Evolutionary conservation across 208 protist species (phyloP).

Genomic region (Leishmania braziliensis): DNA sequence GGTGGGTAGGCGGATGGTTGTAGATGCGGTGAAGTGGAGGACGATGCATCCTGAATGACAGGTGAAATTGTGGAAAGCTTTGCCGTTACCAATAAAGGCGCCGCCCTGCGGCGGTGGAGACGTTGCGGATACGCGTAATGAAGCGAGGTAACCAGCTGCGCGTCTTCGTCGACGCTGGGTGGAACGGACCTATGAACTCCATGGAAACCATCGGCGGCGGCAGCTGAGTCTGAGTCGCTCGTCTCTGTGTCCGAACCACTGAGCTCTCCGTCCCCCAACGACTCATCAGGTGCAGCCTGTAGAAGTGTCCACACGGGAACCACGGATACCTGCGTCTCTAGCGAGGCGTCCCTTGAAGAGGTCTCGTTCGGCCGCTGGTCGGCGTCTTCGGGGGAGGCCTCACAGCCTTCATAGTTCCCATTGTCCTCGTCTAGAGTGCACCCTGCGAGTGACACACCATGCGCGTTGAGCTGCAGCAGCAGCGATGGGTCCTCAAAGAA

Average conservation of each 20-base stretch:
- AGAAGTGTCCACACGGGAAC: conserved; percentile 27
- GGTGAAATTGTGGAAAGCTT: neutral
- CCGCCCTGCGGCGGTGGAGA: neutral
- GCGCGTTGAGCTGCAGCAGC: conserved; percentile 4
- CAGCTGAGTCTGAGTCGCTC: neutral
- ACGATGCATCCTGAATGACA: neutral
- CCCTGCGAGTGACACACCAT: neutral
- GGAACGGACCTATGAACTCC: conserved; percentile 1
- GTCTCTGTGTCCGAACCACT: conserved; percentile 5
- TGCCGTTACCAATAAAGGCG: neutral
- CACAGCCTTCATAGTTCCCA: neutral
- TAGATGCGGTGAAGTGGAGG: neutral
- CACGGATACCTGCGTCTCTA: conserved; percentile 15
- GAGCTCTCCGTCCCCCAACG: neutral
- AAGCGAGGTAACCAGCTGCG: conserved; percentile 28
- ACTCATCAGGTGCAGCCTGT: conserved; percentile 18
- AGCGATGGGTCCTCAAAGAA: conserved; percentile 35
- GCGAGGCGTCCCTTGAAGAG: neutral
- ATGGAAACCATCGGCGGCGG: neutral
- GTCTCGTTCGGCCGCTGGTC: neutral
- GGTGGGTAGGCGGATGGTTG: neutral
- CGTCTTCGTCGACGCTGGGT: conserved; percentile 14
- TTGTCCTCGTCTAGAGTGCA: neutral
- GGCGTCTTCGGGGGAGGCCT: neutral
- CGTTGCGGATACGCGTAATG: conserved; percentile 8